Evolutionary conservation across 2,329 filamentous ascomycete genomes (phyloP), one percentile per base, ranked within the genome.

Genomic region (Didymella exigua): DNA sequence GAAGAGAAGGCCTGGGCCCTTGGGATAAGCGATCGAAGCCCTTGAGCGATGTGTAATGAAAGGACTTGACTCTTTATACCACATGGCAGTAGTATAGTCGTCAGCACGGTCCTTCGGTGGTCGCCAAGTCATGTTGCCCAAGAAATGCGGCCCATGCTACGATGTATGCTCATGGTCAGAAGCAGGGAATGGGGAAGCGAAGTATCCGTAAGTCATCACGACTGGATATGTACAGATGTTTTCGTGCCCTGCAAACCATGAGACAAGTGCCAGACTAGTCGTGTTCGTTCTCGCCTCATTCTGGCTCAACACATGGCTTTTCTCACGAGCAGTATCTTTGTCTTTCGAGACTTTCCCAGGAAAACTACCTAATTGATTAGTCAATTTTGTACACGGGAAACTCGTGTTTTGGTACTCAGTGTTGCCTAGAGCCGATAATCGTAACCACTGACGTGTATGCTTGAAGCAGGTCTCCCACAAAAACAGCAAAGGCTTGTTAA

Each of bases 71-170:
- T 30, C 11, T 53, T 41, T 53, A 47, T 41, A 50, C 38, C 38
- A 13, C 1, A 9, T 34, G 13, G 5, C 29, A 18, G 10, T 31
- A 19, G 2, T 27, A 24, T 4, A 11, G 36, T 24, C 18, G 37
- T 41, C 24, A 47, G 29, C 43, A 23, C 16, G 14, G 37, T 14
- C 24, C 10, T 19, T 13, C 19, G n/a, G 26, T 31, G 21, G 2
- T 26, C 23, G 49, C 49, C 49, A 45, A 51, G 49, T 45, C 16
- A 33, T 33, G 34, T 14, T 31, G 33, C 33, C 49, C 33, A 51
- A 51, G 49, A 40, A 38, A 1, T 45, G 41, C 21, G 8, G 16
- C 40, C 27, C 8, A 51, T n/a, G 49, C 27, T 45, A 40, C 26
- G 41, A 41, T 34, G 49, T 33, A 30, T 14, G 9, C 3, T 24